Base-by-base conservation (phyloP, 371 early-diverging fungal species). In the Haplosporangium sp. region DNA sequence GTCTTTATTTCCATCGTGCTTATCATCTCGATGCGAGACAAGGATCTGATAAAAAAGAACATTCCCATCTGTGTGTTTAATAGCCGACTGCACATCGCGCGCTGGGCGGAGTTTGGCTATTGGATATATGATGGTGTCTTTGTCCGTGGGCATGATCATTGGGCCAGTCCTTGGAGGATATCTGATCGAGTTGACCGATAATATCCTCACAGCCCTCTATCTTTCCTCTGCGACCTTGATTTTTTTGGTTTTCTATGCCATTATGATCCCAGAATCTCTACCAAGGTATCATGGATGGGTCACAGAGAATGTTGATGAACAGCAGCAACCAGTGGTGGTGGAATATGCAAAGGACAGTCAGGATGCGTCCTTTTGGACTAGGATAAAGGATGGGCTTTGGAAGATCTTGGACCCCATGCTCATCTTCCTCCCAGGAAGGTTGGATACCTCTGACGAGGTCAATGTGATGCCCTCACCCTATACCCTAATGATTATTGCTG, bases 1-100 rank as follows among this genome's bases (percentile, higher is more conserved):
- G 55, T 18, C 29, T n/a, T 12, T 37, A 47, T 46, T 7, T 36
- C 18, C 10, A 18, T 38, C 55, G 12, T 51, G 1, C 10, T 42
- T 6, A 1, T 16, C 47, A 23, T 37, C 5, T 59, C 36, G 21
- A 29, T 46, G 1, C 16, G 5, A 14, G 8, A 54, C 54, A 54
- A 2, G 54, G 29, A 11, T 54, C 36, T 11, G 36, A 10, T 29
- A 37, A 36, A 8, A 23, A 54, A 21, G 11, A 54, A 20, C 20
- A 20, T 14, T 9, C 10, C 55, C n/a, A 10, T 54, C 36, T 16
- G 9, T 59, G 13, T 10, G 11, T 29, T 6, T 36, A 5, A 47
- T 20, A 75, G 71, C 68, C 2, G 77, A 77, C 46, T 77, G 72
- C 29, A 77, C 77, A 16, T 42, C 77, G 14, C 62, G 55, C 1